These are phyloP conservation scores for Fusarium tupiense DNA, from an alignment of 2,329 filamentous ascomycete genomes.

Conservation along the genomic window DNA sequence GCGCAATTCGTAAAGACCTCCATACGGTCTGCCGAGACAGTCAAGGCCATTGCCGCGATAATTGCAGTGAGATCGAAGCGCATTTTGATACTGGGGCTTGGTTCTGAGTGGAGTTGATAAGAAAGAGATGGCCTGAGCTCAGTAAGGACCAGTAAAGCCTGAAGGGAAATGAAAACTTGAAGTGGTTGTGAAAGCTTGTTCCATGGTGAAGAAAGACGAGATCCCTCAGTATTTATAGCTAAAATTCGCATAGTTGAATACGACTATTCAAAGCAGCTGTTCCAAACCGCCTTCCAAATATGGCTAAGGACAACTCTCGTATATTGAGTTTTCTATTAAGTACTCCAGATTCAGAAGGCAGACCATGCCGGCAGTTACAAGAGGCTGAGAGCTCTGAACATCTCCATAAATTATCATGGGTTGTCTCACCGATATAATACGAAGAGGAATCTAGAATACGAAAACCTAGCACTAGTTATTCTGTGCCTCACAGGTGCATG, in stretches of 20 bases:
- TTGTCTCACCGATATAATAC: background rate
- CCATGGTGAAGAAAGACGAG: background rate
- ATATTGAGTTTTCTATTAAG: background rate
- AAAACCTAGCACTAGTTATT: too few species aligned
- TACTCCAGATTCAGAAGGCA: background rate
- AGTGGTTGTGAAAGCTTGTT: background rate
- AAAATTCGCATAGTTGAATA: background rate
- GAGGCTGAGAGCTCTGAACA: background rate
- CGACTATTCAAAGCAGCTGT: rapidly evolving
- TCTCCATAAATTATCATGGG: background rate
- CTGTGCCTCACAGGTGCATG: background rate
- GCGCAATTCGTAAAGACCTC: background rate
- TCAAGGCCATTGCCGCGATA: background rate
- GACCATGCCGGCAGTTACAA: background rate
- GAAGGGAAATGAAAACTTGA: background rate
- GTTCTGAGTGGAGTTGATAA: background rate
- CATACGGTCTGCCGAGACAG: background rate
- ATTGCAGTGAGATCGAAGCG: background rate
- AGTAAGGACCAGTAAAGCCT: background rate
- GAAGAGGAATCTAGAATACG: background rate
- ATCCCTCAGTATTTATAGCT: background rate
- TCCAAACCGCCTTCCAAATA: background rate
- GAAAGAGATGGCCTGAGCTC: background rate
- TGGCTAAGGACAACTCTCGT: background rate
- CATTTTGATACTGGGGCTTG: background rate